Base-by-base conservation (phyloP, 805 yeast species). In the Wickerhamiella vanderwaltii region DNA sequence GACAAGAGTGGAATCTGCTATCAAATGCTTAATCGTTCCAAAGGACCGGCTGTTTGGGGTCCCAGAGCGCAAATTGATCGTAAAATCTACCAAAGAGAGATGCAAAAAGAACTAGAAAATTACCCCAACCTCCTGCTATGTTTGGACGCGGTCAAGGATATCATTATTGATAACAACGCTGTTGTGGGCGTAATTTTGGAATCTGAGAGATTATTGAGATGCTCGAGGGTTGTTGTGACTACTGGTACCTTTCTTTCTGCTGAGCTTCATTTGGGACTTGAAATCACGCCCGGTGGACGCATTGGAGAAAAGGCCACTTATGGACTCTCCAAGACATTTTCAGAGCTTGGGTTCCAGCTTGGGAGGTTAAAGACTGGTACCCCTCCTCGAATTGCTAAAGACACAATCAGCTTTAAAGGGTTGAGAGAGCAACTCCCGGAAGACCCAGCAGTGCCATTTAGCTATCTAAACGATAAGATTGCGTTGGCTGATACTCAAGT, bases 41-140 rank as follows among this genome's bases (percentile, higher is more conserved):
- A 85, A 49, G 98, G 98, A 2, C 82, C 94, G 0, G 98, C 98
- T 0, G 97, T 88, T 1, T 94, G 96, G 84, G 97, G 98, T 0
- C 96, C 95, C 6, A 64, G 99, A 46, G 95, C 95, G 1, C 98
- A 91, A 62, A 88, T 91, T 23, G 98, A 91, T 59, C 66, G 99
- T 48, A 65, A 73, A 34, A 68, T 88, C 1, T 91, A 91, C 57
- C 63, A 79, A 51, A 54, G 58, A 12, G 86, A 82, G 53, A 86
- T 91, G 96, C 94, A 83, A 55, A 52, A 60, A 2, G 77, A 67
- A 43, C 65, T 91, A 17, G 56, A 61, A 30, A 58, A 62, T 46
- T 63, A 61, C 42, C 78, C 78, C 56, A 73, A 79, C 45, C 65
- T 86, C 46, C 60, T 64, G 6, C 71, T 86, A 11, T 38, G 72